Percentiles rank a stretch among this genome's conserved stretches.
phyloP scores from a whole-genome alignment of 2,329 filamentous ascomycete species.

The Trichophyton simii region DNA sequence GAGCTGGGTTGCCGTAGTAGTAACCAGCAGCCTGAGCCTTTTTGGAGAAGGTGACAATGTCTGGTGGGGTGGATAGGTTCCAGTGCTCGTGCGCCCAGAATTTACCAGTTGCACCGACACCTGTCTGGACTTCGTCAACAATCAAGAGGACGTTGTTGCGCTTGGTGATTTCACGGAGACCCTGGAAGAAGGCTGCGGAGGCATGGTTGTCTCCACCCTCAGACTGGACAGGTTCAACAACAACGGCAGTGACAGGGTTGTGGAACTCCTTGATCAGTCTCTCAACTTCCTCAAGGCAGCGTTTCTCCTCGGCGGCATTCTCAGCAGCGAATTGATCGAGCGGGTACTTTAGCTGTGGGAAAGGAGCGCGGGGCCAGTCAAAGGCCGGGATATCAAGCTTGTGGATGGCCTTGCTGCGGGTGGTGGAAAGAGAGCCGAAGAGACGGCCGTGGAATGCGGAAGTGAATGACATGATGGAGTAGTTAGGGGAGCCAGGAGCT shows the following conservation, averaged over 20 bases:
- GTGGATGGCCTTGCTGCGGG: conserved; percentile 84
- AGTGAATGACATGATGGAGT: conserved; percentile 83
- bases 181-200: conserved; percentile 72
- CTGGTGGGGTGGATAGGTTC: conserved; percentile 64
- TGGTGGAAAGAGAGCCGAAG: conserved; percentile 77
- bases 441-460: conserved; percentile 81
- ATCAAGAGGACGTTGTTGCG: conserved; percentile 61
- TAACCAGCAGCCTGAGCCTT: conserved; percentile 90
- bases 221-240: conserved; percentile 85
- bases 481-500: conserved; percentile 60
- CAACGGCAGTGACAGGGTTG: conserved; percentile 64
- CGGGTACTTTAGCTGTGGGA: conserved; percentile 76
- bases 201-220: conserved; percentile 94
- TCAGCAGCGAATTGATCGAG: conserved; percentile 66
- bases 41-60: conserved; percentile 93
- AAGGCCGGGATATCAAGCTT: conserved; percentile 92
- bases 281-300: conserved; percentile 72
- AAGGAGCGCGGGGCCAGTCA: conserved; percentile 84
- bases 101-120: conserved; percentile 80
- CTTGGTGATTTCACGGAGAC: conserved; percentile 65
- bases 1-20: conserved; percentile 69
- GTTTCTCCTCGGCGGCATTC: conserved; percentile 69
- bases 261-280: conserved; percentile 66
- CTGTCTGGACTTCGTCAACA: conserved; percentile 89
- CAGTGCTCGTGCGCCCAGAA: conserved; percentile 98